phyloP scores from a whole-genome alignment of 352 stramenopile genomes.

The Phytophthora meadii region DNA sequence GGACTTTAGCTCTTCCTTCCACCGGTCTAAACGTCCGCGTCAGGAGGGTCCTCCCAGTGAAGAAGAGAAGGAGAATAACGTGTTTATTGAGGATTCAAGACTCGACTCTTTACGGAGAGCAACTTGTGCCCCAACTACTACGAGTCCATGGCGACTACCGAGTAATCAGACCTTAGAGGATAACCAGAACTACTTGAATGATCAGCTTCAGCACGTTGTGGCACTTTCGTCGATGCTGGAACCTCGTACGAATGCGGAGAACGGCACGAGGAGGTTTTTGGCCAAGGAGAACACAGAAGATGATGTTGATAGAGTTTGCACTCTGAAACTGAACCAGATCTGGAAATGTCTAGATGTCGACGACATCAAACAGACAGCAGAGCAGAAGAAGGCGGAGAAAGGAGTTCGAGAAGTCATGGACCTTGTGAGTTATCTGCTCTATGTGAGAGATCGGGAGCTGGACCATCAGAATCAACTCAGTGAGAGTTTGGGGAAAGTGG shows the following conservation, averaged over 20 bases:
- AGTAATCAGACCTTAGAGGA: slow-evolving; percentile 43
- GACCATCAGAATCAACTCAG: slow-evolving; percentile 56
- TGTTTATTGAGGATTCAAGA: slow-evolving; percentile 1
- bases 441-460: slow-evolving; percentile 60
- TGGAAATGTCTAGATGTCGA: slow-evolving; percentile 26
- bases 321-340: slow-evolving; percentile 34
- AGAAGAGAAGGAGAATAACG: slow-evolving; percentile 27
- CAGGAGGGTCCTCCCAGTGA: slow-evolving; percentile 12
- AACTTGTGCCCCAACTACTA: slow-evolving; percentile 5
- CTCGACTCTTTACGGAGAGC: slow-evolving; percentile 4
- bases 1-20: slow-evolving; percentile 33
- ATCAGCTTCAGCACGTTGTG: slow-evolving; percentile 66
- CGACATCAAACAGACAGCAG: slow-evolving; percentile 12
- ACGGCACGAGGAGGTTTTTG: slow-evolving; percentile 28
- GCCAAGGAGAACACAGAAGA: slow-evolving; percentile 14
- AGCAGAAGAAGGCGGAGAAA: slow-evolving; percentile 42
- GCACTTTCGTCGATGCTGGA: slow-evolving; percentile 31
- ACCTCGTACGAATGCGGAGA: slow-evolving; percentile 8
- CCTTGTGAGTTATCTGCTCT: slow-evolving; percentile 74
- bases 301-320: slow-evolving; percentile 35
- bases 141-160: slow-evolving; percentile 58
- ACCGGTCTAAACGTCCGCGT: slow-evolving; percentile 32
- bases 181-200: slow-evolving; percentile 68
- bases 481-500: slow-evolving; percentile 45
- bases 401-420: slow-evolving; percentile 67